phyloP scores from a whole-genome alignment of 2,329 filamentous ascomycete genomes.

The Leptographium flavum region DNA sequence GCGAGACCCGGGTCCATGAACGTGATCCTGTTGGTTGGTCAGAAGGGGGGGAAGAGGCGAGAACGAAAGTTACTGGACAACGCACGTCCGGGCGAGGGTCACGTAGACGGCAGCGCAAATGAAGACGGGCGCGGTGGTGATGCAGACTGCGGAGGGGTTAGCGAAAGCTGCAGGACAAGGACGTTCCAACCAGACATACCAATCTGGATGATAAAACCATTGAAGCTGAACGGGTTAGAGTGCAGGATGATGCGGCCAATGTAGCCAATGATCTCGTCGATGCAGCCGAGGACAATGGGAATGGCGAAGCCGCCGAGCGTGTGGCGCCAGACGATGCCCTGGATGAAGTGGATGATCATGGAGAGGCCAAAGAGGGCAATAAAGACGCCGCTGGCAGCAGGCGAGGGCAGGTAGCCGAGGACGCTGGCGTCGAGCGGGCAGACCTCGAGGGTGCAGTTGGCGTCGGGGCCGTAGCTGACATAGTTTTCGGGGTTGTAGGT shows the following conservation, averaged over 20 bases:
- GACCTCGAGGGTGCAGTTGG: constrained; percentile 34
- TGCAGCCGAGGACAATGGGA: constrained; percentile 40
- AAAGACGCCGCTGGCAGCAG: constrained; percentile 27
- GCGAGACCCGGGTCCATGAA: constrained; percentile 23
- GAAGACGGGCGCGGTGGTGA: constrained; percentile 42
- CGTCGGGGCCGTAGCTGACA: constrained; percentile 27
- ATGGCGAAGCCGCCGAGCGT: constrained; percentile 28
- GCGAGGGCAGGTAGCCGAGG: constrained; percentile 30
- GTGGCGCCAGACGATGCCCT: constrained; percentile 31
- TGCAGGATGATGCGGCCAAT: constrained; percentile 42
- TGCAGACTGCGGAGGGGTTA: constrained; percentile 28
- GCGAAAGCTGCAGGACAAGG: background rate
- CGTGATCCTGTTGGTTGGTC: constrained; percentile 18
- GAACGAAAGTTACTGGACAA: background rate
- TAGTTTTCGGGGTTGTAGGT: constrained; percentile 6
- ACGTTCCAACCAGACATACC: constrained; percentile 21
- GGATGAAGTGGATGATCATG: constrained; percentile 27
- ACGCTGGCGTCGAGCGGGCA: constrained; percentile 31
- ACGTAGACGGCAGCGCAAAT: constrained; percentile 53
- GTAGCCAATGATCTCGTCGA: constrained; percentile 48
- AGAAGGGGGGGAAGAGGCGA: background rate
- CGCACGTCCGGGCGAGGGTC: constrained; percentile 26
- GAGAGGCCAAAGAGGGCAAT: constrained; percentile 29
- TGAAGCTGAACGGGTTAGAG: constrained; percentile 42
- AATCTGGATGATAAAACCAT: constrained; percentile 53